Conservation (phyloP, 805 yeast species). For the Barnettozyma wickerhamii region DNA sequence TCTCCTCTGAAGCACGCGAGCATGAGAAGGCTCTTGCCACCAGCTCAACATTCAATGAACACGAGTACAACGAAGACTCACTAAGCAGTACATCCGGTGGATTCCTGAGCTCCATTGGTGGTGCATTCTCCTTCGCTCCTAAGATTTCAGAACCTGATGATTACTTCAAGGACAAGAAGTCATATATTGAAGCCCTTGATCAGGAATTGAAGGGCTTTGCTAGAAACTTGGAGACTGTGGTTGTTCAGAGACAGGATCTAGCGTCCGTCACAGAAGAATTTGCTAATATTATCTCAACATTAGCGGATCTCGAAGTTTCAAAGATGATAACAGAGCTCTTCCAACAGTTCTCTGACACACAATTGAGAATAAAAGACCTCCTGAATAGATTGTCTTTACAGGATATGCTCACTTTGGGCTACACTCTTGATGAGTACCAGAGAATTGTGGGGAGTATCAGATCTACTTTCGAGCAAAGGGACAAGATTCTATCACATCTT, state of each 20-base stretch:
- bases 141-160: slow-evolving; percentile 76
- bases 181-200: slow-evolving; percentile 68
- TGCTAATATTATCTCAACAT: slow-evolving; percentile 46
- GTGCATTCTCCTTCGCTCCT: slow-evolving; percentile 59
- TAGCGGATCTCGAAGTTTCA: slow-evolving; percentile 74
- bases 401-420: slow-evolving; percentile 81
- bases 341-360: slow-evolving; percentile 66
- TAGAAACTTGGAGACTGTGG: slow-evolving; percentile 68
- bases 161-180: slow-evolving; percentile 65
- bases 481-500: slow-evolving; percentile 46
- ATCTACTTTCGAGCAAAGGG: slow-evolving; percentile 69
- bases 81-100: slow-evolving; percentile 39
- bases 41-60: slow-evolving; percentile 27
- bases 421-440: slow-evolving; percentile 83
- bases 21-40: slow-evolving; percentile 51
- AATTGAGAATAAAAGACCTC: slow-evolving; percentile 64
- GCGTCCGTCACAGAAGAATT: slow-evolving; percentile 66
- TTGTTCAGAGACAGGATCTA: slow-evolving; percentile 72
- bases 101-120: slow-evolving; percentile 63
- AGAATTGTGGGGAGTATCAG: slow-evolving; percentile 73
- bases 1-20: slow-evolving; percentile 67
- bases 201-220: slow-evolving; percentile 64
- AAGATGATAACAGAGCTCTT: slow-evolving; percentile 60
- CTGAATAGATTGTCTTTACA: slow-evolving; percentile 76
- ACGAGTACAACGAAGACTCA: slow-evolving; percentile 29